phyloP scores from a whole-genome alignment of 495 filamentous ascomycete species.

The Aspergillus homomorphus region DNA sequence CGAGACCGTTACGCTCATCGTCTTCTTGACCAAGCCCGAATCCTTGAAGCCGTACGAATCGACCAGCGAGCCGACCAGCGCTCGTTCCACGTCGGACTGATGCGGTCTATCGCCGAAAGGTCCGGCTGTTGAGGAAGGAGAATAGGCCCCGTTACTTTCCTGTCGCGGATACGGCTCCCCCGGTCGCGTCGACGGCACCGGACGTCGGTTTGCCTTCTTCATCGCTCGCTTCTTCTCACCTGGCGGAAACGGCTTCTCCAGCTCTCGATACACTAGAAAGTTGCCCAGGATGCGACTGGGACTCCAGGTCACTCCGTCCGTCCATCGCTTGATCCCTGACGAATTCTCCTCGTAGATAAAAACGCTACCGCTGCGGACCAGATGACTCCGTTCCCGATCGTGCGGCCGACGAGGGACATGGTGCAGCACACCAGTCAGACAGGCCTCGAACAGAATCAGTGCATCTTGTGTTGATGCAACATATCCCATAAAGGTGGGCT shows the following conservation, averaged over 20 bases:
- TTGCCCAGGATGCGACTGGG: constrained; percentile 86
- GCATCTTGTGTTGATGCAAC: constrained; percentile 72
- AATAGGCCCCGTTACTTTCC: constrained; percentile 42
- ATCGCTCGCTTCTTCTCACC: constrained; percentile 87
- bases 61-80: constrained; percentile 74
- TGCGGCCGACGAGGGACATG: constrained; percentile 81
- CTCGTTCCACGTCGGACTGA: constrained; percentile 58
- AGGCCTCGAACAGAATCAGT: constrained; percentile 71
- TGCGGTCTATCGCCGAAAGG: constrained; percentile 41
- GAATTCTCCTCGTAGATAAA: constrained; percentile 89
- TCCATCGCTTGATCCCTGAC: constrained; percentile 92
- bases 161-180: constrained; percentile 55
- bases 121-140: constrained; percentile 38
- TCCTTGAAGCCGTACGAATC: constrained; percentile 88
- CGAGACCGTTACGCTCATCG: constrained; percentile 70
- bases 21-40: constrained; percentile 86
- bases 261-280: constrained; percentile 85
- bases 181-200: constrained; percentile 36
- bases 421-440: constrained; percentile 61
- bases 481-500: constrained; percentile 63
- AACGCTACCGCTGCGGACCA: constrained; percentile 79
- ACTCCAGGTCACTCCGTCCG: constrained; percentile 85
- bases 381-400: constrained; percentile 68
- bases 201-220: constrained; percentile 59
- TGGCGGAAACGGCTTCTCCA: constrained; percentile 75